A percentile compares a stretch with the other conserved stretches of the same genome.
These are phyloP conservation scores for Coemansia sp. DNA, from an alignment of 192 early-diverging fungal species.

Conservation along the genomic window DNA sequence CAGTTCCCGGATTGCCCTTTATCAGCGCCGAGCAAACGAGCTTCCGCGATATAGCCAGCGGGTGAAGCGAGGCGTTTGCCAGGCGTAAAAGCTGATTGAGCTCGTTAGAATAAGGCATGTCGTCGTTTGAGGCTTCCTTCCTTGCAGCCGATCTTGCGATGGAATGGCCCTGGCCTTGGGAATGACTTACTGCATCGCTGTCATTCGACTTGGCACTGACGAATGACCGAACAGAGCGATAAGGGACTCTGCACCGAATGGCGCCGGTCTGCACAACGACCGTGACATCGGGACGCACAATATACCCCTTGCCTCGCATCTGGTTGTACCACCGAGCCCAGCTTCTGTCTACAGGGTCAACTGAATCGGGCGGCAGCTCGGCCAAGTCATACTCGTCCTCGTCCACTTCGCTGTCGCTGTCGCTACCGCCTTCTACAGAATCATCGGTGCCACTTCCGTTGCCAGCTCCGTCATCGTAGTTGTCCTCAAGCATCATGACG, in stretches of 20 bases:
- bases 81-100: slow-evolving; percentile 55
- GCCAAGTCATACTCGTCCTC: slow-evolving; percentile 1
- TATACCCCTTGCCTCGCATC: slow-evolving; percentile 18
- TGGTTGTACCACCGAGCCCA: slow-evolving; percentile 42
- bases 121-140: neutral
- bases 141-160: neutral
- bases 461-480: slow-evolving; percentile 7
- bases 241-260: slow-evolving; percentile 34
- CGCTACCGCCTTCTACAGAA: slow-evolving; percentile 16
- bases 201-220: neutral
- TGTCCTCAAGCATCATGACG: slow-evolving; percentile 2
- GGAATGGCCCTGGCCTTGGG: neutral
- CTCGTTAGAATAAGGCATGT: slow-evolving; percentile 22
- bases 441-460: slow-evolving; percentile 9
- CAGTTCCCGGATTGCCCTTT: slow-evolving; percentile 78
- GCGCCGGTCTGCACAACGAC: slow-evolving; percentile 42
- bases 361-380: neutral
- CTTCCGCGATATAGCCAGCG: slow-evolving; percentile 63
- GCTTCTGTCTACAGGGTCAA: slow-evolving; percentile 9
- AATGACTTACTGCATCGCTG: neutral
- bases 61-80: slow-evolving; percentile 69
- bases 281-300: slow-evolving; percentile 37
- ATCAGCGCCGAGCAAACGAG: slow-evolving; percentile 71
- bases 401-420: neutral
- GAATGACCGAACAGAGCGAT: slow-evolving; percentile 18